These are phyloP conservation scores for Ogataea methanolica DNA, from an alignment of 805 yeast species.

Conservation along the genomic window DNA sequence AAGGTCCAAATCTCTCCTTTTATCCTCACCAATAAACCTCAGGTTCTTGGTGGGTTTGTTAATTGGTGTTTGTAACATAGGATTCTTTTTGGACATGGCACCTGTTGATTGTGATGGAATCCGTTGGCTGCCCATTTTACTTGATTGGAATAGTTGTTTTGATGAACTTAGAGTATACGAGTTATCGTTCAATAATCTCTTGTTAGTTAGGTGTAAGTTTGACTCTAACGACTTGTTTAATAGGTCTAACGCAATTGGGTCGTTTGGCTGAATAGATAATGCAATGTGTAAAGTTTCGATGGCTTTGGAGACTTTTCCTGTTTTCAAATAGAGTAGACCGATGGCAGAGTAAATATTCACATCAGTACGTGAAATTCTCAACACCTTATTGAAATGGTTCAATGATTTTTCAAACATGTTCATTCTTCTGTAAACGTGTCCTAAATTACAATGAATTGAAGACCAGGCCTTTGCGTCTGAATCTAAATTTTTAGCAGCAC, in stretches of 20 bases:
- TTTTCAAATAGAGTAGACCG: constrained; percentile 75
- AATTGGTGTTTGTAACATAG: constrained; percentile 17
- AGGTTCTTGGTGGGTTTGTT: constrained; percentile 17
- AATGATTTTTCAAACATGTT: constrained; percentile 63
- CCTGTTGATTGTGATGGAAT: neutral
- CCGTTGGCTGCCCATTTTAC: too few relatives aligned
- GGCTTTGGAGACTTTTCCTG: constrained; percentile 60
- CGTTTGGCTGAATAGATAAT: constrained; percentile 70
- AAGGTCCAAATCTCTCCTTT: constrained; percentile 27
- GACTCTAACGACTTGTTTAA: constrained; percentile 72
- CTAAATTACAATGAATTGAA: constrained; percentile 80
- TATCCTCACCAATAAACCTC: constrained; percentile 26
- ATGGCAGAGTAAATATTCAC: constrained; percentile 73
- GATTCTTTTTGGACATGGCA: constrained; percentile 16
- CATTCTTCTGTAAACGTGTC: constrained; percentile 77
- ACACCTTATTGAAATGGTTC: constrained; percentile 69
- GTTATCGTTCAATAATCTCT: constrained; percentile 14
- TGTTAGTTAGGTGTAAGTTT: constrained; percentile 33
- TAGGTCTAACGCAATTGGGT: constrained; percentile 80
- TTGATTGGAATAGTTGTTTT: too few relatives aligned
- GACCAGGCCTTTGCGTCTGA: constrained; percentile 81
- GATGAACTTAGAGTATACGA: neutral
- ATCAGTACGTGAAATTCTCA: constrained; percentile 64
- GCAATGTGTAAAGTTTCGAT: constrained; percentile 78
- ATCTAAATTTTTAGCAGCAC: constrained; percentile 61